Evolutionary conservation across 1,139 yeast genomes (phyloP).

Genomic region (Hansenula sp.): DNA sequence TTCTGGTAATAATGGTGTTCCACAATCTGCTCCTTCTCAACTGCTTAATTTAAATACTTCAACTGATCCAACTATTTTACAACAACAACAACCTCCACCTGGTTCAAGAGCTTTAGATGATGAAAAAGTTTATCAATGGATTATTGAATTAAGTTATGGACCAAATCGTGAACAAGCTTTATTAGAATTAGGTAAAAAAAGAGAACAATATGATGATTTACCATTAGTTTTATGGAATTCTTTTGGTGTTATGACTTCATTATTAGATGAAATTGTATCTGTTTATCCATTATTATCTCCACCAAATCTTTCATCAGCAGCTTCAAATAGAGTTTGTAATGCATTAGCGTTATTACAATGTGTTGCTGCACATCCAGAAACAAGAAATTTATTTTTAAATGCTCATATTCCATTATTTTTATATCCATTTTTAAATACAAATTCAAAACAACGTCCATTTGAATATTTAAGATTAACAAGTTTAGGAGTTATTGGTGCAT

Average conservation of each 20-base stretch:
- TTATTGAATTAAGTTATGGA: slow-evolving; percentile 82
- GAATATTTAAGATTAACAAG: slow-evolving; percentile 91
- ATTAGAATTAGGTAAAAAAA: slow-evolving; percentile 83
- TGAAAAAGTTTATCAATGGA: slow-evolving; percentile 87
- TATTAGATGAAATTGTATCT: slow-evolving; percentile 82
- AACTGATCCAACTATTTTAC: too few species aligned
- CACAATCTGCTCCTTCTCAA: slow-evolving; percentile 21
- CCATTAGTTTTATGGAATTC: slow-evolving; percentile 95
- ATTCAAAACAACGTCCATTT: slow-evolving; percentile 86
- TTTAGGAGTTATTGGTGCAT: slow-evolving; percentile 93
- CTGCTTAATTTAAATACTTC: slow-evolving; percentile 1
- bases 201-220: slow-evolving; percentile 92
- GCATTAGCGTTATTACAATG: slow-evolving; percentile 93
- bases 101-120: slow-evolving; percentile 64
- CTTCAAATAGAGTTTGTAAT: slow-evolving; percentile 93
- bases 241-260: slow-evolving; percentile 91
- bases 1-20: too few species aligned
- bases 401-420: slow-evolving; percentile 91
- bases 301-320: slow-evolving; percentile 77
- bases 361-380: slow-evolving; percentile 92
- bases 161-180: slow-evolving; percentile 90
- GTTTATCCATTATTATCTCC: slow-evolving; percentile 90
- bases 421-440: slow-evolving; percentile 90
- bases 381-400: slow-evolving; percentile 75
- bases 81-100: slow-evolving; percentile 9